A percentile compares a stretch with the other conserved stretches of the same genome.
Conservation (phyloP, 768 basidiomycete species). For the Termitomyces heimii region DNA sequence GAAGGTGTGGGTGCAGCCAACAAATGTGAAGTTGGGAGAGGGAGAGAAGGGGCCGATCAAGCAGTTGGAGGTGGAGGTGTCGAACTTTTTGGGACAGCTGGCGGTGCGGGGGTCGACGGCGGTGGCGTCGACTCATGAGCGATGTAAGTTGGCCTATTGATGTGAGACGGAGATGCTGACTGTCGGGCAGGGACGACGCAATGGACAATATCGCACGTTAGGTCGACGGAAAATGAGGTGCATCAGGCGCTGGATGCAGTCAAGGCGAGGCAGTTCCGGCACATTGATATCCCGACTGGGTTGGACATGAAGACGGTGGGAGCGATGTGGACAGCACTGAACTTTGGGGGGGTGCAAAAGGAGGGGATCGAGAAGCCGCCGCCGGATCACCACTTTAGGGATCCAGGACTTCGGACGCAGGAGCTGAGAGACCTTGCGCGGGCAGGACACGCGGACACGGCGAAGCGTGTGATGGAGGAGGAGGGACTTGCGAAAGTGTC, state of each 20-base stretch:
- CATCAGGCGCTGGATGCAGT: constrained; percentile 26
- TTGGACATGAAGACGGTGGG: constrained; percentile 35
- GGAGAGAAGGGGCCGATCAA: constrained; percentile 46
- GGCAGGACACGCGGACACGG: constrained; percentile 35
- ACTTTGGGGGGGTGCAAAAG: constrained; percentile 28
- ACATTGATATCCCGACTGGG: constrained; percentile 44
- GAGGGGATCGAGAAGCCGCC: constrained; percentile 22
- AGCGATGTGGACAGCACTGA: constrained; percentile 39
- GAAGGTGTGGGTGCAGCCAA: constrained; percentile 65
- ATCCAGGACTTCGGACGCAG: constrained; percentile 27
- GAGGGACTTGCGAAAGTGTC: constrained; percentile 43
- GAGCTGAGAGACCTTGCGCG: constrained; percentile 41
- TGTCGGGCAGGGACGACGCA: constrained; percentile 48
- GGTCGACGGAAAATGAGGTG: constrained; percentile 26
- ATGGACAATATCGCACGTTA: constrained; percentile 46
- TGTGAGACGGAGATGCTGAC: not conserved
- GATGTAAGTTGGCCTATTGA: constrained; percentile 20
- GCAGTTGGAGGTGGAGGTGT: constrained; percentile 46
- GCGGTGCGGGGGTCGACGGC: constrained; percentile 30
- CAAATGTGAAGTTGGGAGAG: constrained; percentile 16
- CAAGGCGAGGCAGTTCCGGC: constrained; percentile 38
- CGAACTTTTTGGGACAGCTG: constrained; percentile 36
- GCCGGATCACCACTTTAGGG: constrained; percentile 25
- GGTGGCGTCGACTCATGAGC: constrained; percentile 18
- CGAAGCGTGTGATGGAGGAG: constrained; percentile 27